phyloP scores from a whole-genome alignment of 2,329 filamentous ascomycete genomes.

The Nemania sp. region DNA sequence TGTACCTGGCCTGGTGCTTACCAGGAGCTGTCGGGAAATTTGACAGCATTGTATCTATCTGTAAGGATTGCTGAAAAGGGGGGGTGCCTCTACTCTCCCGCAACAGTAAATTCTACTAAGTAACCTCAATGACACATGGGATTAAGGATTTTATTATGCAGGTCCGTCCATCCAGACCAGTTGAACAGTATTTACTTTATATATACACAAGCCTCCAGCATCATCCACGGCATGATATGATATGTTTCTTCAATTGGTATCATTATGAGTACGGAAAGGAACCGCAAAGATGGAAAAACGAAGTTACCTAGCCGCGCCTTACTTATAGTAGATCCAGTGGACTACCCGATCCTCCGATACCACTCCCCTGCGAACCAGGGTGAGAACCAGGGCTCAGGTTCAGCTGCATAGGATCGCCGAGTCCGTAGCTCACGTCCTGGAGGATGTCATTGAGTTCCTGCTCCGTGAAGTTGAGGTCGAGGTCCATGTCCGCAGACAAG shows the following conservation, averaged over 20 bases:
- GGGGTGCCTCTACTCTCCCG: no score
- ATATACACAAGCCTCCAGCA: constrained; percentile 2
- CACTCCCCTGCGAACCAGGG: constrained; percentile 3
- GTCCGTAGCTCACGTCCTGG: constrained; percentile 32
- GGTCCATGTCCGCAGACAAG: constrained; percentile 30
- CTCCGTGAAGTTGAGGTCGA: constrained; percentile 35
- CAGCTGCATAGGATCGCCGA: constrained; percentile 17
- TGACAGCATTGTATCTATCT: no score
- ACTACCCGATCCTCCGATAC: constrained; percentile 8
- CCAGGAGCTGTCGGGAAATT: no score
- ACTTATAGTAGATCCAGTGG: constrained; percentile 16
- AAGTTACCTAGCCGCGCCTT: no score
- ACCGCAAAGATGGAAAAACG: not conserved
- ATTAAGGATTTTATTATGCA: constrained; percentile 14
- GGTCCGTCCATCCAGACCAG: not conserved
- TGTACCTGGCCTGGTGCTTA: no score
- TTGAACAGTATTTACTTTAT: constrained; percentile 2
- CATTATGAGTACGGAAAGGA: constrained; percentile 22
- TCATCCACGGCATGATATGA: not conserved
- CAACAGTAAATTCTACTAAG: no score
- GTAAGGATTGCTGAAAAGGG: no score
- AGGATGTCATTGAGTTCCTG: constrained; percentile 40
- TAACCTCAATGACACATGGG: no score
- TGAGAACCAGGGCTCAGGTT: not conserved
- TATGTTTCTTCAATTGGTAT: constrained; percentile 36